Evolutionary conservation across 1,139 yeast species (phyloP).

Genomic region (Protomyces pachydermus): DNA sequence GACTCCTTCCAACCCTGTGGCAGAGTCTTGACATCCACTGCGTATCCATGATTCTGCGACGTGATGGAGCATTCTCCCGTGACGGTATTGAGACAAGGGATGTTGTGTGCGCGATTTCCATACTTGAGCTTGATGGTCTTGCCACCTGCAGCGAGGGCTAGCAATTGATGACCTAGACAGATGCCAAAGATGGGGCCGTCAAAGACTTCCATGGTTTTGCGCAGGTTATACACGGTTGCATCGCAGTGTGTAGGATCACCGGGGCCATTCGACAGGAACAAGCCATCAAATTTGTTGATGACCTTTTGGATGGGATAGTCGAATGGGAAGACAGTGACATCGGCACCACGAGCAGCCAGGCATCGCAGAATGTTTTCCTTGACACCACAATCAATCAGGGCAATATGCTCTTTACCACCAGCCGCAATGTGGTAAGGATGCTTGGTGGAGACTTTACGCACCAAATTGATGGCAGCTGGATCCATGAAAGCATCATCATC

Average conservation of each 20-base stretch:
- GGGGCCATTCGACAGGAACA: slow-evolving; percentile 94
- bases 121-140: slow-evolving; percentile 84
- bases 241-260: slow-evolving; percentile 97
- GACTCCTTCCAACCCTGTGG: slow-evolving; percentile 75
- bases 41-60: slow-evolving; percentile 97
- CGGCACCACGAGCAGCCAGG: slow-evolving; percentile 88
- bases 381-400: slow-evolving; percentile 95
- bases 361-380: slow-evolving; percentile 94
- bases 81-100: slow-evolving; percentile 84
- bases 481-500: slow-evolving; percentile 89
- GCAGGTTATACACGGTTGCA: slow-evolving; percentile 68
- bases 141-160: slow-evolving; percentile 92
- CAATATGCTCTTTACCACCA: slow-evolving; percentile 59
- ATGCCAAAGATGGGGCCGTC: slow-evolving; percentile 92
- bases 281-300: slow-evolving; percentile 88
- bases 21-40: slow-evolving; percentile 78
- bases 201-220: slow-evolving; percentile 60
- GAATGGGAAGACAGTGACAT: slow-evolving; percentile 92
- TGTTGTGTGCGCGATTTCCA: slow-evolving; percentile 98
- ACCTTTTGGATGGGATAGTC: slow-evolving; percentile 88
- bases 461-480: slow-evolving; percentile 87
- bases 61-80: slow-evolving; percentile 95
- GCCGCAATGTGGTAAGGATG: slow-evolving; percentile 85
- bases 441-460: slow-evolving; percentile 89
- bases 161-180: slow-evolving; percentile 92